These are phyloP conservation scores for Ilex asprella DNA, from an alignment of 257 asterid species.

Conservation along the genomic window DNA sequence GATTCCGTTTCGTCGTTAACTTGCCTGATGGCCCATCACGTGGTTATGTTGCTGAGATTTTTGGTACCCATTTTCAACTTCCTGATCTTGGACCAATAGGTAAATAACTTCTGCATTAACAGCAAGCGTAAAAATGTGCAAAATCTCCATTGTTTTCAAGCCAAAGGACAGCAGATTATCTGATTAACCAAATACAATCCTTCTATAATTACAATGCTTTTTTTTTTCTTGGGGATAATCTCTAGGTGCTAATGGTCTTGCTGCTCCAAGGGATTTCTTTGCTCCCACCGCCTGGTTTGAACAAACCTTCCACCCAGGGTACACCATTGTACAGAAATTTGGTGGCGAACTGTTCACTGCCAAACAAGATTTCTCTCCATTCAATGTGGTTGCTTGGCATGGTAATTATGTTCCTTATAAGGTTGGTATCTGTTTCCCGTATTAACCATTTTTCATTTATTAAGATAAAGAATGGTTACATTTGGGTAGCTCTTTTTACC, in stretches of 20 bases:
- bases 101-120: constrained; percentile 14
- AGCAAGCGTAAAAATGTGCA: too few species aligned
- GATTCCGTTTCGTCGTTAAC: constrained; percentile 72
- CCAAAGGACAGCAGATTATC: background rate
- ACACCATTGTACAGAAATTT: constrained; percentile 79
- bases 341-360: constrained; percentile 98
- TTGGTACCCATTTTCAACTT: constrained; percentile 94
- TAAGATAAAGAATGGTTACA: too few species aligned
- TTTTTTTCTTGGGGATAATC: background rate
- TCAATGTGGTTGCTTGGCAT: constrained; percentile 98
- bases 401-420: constrained; percentile 90
- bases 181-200: background rate
- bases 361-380: constrained; percentile 90
- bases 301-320: constrained; percentile 54
- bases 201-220: too few species aligned
- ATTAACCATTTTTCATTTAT: too few species aligned
- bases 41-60: constrained; percentile 87
- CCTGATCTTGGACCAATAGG: constrained; percentile 99
- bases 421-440: constrained; percentile 30
- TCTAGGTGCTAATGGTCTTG: constrained; percentile 95
- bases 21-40: constrained; percentile 91
- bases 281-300: constrained; percentile 89
- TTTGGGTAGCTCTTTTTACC: too few species aligned
- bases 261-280: constrained; percentile 89
- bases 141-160: too few species aligned